Conservation (phyloP, 805 yeast species). For the Saturnispora halmiae region DNA sequence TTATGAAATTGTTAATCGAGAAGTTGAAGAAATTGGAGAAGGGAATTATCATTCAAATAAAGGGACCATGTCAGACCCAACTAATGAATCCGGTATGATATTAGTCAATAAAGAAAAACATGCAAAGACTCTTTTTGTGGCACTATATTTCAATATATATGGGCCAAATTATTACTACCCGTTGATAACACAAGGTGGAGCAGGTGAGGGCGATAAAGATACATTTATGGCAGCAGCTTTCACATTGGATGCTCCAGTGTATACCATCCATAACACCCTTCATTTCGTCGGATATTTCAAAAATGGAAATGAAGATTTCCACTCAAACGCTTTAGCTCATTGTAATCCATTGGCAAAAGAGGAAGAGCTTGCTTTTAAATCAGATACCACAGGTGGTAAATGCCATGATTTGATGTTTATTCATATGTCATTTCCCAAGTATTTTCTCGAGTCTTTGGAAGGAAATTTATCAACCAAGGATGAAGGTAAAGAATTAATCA, state of each 20-base stretch:
- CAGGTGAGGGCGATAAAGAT: constrained; percentile 52
- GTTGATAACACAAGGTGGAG: constrained; percentile 38
- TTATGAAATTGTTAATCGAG: constrained; percentile 29
- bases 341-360: constrained; percentile 34
- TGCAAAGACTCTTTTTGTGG: constrained; percentile 41
- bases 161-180: constrained; percentile 53
- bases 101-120: constrained; percentile 49
- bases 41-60: constrained; percentile 50
- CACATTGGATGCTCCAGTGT: constrained; percentile 49
- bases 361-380: constrained; percentile 16
- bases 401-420: constrained; percentile 33
- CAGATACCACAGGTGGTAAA: constrained; percentile 11
- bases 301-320: constrained; percentile 24
- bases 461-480: background rate
- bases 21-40: constrained; percentile 18
- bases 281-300: constrained; percentile 41
- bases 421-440: constrained; percentile 55
- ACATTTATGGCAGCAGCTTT: constrained; percentile 50
- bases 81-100: constrained; percentile 59
- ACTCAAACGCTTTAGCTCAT: constrained; percentile 38
- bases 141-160: constrained; percentile 51
- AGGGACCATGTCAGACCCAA: constrained; percentile 55
- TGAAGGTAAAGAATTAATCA: constrained; percentile 24
- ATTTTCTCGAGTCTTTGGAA: constrained; percentile 24
- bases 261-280: constrained; percentile 45